Percentiles rank a stretch among this genome's conserved stretches.
Evolutionary conservation across 495 filamentous ascomycete genomes (phyloP).

Genomic region (Penicillium salamii): DNA sequence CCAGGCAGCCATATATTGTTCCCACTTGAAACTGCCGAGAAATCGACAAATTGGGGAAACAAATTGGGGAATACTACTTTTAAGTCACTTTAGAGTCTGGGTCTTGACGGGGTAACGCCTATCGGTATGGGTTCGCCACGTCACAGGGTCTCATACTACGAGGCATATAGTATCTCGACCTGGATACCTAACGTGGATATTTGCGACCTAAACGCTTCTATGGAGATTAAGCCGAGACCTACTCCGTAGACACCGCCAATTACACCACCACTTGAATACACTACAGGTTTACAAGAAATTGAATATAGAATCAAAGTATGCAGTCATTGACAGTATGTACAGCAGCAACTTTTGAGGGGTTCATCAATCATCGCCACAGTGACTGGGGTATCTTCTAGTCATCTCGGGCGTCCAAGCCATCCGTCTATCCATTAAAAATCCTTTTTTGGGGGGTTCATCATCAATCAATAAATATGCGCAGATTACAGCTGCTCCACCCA

Average conservation of each 20-base stretch:
- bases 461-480: slow-evolving; percentile 12
- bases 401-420: slow-evolving; percentile 31
- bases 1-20: slow-evolving; percentile 12
- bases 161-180: too few species aligned
- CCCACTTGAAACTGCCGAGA: neutral
- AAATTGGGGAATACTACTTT: too few species aligned
- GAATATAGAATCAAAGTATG: slow-evolving; percentile 7
- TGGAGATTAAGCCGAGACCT: too few species aligned
- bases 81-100: too few species aligned
- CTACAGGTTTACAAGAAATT: neutral
- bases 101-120: neutral
- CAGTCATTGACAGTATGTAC: slow-evolving; percentile 31
- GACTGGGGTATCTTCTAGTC: slow-evolving; percentile 46
- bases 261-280: too few species aligned
- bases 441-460: slow-evolving; percentile 27
- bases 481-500: slow-evolving; percentile 46
- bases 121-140: slow-evolving; percentile 4
- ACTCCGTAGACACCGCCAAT: too few species aligned
- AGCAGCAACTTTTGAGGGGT: slow-evolving; percentile 25
- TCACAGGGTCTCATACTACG: too few species aligned
- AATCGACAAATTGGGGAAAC: neutral
- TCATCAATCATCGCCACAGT: slow-evolving; percentile 37
- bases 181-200: too few species aligned
- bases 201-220: too few species aligned
- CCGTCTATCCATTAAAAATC: slow-evolving; percentile 41